A percentile compares a stretch with the other conserved stretches of the same genome.
Evolutionary conservation across 176 grass and related monocot genomes (phyloP).

Genomic region (Chrysopogon serrulatus): DNA sequence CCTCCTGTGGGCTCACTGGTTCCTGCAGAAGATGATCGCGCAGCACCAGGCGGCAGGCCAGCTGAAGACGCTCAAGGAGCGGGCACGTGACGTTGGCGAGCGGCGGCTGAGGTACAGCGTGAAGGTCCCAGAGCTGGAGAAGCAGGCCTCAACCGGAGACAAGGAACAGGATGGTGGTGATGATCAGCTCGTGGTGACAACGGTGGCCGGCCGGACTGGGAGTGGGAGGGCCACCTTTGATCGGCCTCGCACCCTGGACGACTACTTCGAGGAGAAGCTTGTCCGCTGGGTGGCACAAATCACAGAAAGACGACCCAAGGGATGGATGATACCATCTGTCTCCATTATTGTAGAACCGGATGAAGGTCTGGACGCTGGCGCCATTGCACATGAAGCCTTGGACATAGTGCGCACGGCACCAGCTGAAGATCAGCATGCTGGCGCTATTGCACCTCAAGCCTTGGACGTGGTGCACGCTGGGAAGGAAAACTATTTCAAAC

Average conservation of each 20-base stretch:
- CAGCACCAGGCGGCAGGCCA: not conserved
- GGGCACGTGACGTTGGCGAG: not conserved
- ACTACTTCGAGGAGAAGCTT: not conserved
- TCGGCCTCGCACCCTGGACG: not conserved
- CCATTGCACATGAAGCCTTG: not conserved
- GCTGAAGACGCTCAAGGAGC: not conserved
- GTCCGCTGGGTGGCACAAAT: not conserved
- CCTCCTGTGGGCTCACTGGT: not conserved
- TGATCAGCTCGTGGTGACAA: too few species aligned
- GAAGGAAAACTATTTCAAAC: not conserved
- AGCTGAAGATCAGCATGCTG: too few species aligned
- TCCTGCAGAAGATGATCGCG: not conserved
- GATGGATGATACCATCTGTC: not conserved
- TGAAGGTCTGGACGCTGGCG: not conserved
- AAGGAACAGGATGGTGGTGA: too few species aligned
- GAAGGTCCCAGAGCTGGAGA: not conserved
- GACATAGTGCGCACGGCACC: too few species aligned
- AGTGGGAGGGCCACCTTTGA: too few species aligned
- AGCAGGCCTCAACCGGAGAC: not conserved
- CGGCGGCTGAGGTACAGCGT: constrained; percentile 12
- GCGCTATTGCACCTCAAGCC: too few species aligned
- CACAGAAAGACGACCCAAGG: too few species aligned
- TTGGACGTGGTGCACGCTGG: too few species aligned
- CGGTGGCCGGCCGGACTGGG: not conserved
- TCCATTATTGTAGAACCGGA: not conserved